These are phyloP conservation scores for Smallanthus sonchifolius DNA, from an alignment of 129 eudicot genomes.

Conservation along the genomic window DNA sequence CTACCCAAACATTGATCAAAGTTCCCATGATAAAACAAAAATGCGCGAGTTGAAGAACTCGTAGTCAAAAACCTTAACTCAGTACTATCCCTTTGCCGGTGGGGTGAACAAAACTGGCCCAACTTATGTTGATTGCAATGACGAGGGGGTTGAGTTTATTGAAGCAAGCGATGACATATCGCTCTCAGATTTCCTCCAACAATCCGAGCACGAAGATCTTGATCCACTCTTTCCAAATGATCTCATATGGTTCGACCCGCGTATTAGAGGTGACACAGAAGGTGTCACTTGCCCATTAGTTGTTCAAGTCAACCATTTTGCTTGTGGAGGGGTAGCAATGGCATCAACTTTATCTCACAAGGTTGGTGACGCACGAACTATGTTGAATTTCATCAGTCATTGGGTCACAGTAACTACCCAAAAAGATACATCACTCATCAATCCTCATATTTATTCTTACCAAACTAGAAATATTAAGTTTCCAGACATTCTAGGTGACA, in stretches of 20 bases:
- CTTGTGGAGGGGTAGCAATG: neutral
- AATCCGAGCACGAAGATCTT: neutral
- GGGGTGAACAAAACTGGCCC: neutral
- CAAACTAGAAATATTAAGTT: neutral
- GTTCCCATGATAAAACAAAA: neutral
- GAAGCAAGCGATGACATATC: constrained; percentile 7
- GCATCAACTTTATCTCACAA: neutral
- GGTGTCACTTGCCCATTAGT: neutral
- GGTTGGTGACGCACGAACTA: neutral
- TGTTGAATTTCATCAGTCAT: neutral
- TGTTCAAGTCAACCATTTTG: neutral
- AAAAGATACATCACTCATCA: neutral
- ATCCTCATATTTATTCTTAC: neutral
- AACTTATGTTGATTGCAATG: constrained; percentile 15
- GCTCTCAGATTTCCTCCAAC: neutral
- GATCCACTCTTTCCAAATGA: constrained; percentile 5
- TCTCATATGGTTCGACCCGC: neutral
- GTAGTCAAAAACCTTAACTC: neutral
- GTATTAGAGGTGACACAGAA: neutral
- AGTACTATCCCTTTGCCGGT: constrained; percentile 31
- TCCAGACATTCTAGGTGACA: neutral
- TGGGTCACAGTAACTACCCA: neutral
- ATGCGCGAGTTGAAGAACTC: neutral
- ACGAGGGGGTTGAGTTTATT: constrained; percentile 17
- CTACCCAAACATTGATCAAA: neutral